Base-by-base conservation (phyloP, 148 eudicot genomes). In the Simmondsia chinensis region DNA sequence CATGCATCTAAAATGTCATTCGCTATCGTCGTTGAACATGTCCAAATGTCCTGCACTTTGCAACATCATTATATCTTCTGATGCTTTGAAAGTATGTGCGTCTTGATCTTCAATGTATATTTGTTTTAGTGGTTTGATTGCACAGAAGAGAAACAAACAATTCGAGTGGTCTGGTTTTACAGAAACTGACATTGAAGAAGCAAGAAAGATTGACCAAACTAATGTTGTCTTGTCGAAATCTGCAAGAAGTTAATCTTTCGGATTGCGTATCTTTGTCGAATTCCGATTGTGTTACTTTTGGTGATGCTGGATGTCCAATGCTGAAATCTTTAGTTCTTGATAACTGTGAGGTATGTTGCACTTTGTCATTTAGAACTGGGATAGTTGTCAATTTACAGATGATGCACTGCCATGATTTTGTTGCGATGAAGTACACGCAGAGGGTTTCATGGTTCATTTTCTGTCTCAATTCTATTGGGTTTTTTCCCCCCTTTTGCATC, bases 201-300 rank as follows among this genome's bases (percentile, higher is more conserved):
- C 97, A 91, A 68, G 97, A 91, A 64, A 91, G 87, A 69, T 79
- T 91, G 75, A 82, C 76, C 7, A 61, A 77, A 15, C 69, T 91
- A 27, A 68, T 75, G 43, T 65, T 91, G 65, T 80, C 82, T 33
- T 91, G 95, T 63, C 79, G 39, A 11, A 53, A 52, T 66, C 62
- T 91, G 56, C 78, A 65, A 76, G 97, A 85, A 72, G 93, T 91
- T 42, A 94, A 91, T 65, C 97, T 91, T 48, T 68, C 88, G 47
- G 97, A 85, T 40, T 91, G 97, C 39, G 97, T 82, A 61, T 77
- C 97, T 20, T 55, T 91, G 59, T 81, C 87, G 25, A 71, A 82
- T 61, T 70, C 88, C 13, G 66, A 85, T 30, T 91, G 94, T 63
- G 73, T 81, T 43, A 94, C 85, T 63, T 79, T 91, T 60, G 72